Percentiles rank a stretch among this genome's conserved stretches.
Evolutionary conservation across 2,329 filamentous ascomycete species (phyloP).

Genomic region (Sclerotinia borealis): DNA sequence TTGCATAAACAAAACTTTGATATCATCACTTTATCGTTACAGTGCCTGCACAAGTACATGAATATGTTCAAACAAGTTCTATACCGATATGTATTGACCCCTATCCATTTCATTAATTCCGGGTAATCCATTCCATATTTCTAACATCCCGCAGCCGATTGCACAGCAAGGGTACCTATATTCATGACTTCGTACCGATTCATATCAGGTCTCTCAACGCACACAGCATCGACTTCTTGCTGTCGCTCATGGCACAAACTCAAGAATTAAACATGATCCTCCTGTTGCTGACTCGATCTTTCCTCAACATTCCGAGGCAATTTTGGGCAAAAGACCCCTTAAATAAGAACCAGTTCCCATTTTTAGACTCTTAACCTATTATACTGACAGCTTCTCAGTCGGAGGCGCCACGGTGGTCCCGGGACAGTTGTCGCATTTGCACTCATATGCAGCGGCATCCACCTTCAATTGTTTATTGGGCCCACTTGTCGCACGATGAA

Average conservation of each 20-base stretch:
- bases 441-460: slow-evolving; percentile 18
- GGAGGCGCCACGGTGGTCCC: slow-evolving; percentile 2
- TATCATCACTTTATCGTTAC: background rate
- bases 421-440: slow-evolving; percentile 19
- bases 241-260: background rate
- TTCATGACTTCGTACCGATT: background rate
- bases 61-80: background rate
- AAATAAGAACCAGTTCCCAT: too few relatives aligned
- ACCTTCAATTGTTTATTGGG: slow-evolving; percentile 16
- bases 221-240: background rate
- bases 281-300: background rate
- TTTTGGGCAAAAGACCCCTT: too few relatives aligned
- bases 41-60: background rate
- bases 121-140: background rate
- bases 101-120: background rate
- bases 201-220: background rate
- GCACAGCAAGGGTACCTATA: background rate
- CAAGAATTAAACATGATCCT: background rate
- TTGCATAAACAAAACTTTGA: background rate
- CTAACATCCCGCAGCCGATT: background rate
- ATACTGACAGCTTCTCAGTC: slow-evolving; percentile 15
- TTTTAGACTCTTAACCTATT: background rate
- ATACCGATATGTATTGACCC: too few relatives aligned
- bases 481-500: slow-evolving; percentile 4
- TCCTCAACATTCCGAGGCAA: background rate